phyloP scores from a whole-genome alignment of 768 basidiomycete species.

The Pholiota molesta region DNA sequence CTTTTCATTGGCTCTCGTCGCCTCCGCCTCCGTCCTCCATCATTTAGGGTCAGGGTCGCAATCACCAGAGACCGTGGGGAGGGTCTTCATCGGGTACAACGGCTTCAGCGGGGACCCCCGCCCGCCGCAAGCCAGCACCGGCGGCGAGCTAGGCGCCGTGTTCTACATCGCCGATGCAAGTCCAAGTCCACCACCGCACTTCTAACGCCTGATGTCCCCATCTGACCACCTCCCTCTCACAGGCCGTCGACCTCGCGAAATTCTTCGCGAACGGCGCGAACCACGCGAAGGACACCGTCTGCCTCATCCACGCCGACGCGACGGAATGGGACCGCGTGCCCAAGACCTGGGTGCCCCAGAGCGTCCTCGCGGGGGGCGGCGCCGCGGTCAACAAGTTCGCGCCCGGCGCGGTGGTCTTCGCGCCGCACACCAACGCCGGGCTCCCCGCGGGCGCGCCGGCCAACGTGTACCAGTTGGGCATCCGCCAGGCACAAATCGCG shows the following conservation, averaged over 20 bases:
- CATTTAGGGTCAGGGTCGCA: no score
- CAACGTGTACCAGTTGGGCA: background rate
- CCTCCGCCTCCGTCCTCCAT: no score
- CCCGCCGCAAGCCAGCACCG: background rate
- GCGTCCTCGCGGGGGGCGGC: background rate
- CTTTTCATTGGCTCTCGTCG: no score
- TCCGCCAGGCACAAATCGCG: background rate
- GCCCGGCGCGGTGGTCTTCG: background rate
- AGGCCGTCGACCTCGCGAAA: background rate
- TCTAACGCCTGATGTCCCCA: no score
- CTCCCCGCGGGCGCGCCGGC: background rate
- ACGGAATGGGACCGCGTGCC: background rate
- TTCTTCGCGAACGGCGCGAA: background rate
- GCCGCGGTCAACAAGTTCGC: background rate
- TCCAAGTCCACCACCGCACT: no score
- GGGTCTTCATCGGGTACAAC: background rate
- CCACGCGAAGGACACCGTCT: background rate
- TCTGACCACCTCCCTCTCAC: background rate
- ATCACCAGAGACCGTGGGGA: background rate
- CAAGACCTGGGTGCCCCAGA: background rate
- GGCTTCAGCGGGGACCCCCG: constrained; percentile 1
- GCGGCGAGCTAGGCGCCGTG: constrained; percentile 3
- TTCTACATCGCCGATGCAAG: constrained; percentile 6
- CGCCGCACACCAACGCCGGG: background rate
- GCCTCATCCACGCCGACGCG: background rate